These are phyloP conservation scores for Emericellopsis cladophorae DNA, from an alignment of 2,329 filamentous ascomycete species.

Conservation along the genomic window DNA sequence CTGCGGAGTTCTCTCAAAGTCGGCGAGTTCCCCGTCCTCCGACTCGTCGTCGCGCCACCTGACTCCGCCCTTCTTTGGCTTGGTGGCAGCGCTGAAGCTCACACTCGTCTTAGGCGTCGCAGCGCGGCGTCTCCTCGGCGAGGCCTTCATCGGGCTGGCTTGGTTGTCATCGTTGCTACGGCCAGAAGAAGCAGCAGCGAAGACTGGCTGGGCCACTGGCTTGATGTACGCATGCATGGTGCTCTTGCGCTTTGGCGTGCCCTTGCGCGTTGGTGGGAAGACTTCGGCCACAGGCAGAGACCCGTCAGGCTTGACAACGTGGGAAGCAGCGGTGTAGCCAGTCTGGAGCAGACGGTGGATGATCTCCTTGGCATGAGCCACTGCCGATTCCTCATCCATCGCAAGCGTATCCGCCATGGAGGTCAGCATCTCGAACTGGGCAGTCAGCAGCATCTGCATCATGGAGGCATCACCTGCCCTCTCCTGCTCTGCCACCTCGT, in stretches of 20 bases:
- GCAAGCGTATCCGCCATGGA: conserved; percentile 70
- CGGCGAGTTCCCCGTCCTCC: conserved; percentile 72
- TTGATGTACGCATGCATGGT: conserved; percentile 20
- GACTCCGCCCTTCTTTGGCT: conserved; percentile 59
- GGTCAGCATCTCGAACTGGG: conserved; percentile 83
- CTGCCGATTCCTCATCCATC: conserved; percentile 74
- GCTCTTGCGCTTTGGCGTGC: conserved; percentile 68
- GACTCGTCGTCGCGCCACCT: conserved; percentile 86
- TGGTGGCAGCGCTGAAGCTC: conserved; percentile 57
- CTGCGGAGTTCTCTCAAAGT: conserved; percentile 84
- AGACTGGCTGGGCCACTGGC: conserved; percentile 29
- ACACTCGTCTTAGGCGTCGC: background rate
- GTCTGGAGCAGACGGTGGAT: conserved; percentile 67
- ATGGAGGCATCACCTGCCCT: conserved; percentile 65
- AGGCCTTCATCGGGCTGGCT: conserved; percentile 52
- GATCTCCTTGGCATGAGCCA: conserved; percentile 64
- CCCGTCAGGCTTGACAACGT: conserved; percentile 85
- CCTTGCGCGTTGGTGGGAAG: conserved; percentile 57
- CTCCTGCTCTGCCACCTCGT: conserved; percentile 72
- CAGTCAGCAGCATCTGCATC: conserved; percentile 72
- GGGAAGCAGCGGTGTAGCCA: conserved; percentile 61
- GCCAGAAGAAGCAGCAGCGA: conserved; percentile 10
- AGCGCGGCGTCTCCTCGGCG: conserved; percentile 67
- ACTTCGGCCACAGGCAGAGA: conserved; percentile 45
- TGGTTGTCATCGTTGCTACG: conserved; percentile 15